Evolutionary conservation across 352 stramenopile genomes (phyloP).

Genomic region (Phytophthora megakarya): DNA sequence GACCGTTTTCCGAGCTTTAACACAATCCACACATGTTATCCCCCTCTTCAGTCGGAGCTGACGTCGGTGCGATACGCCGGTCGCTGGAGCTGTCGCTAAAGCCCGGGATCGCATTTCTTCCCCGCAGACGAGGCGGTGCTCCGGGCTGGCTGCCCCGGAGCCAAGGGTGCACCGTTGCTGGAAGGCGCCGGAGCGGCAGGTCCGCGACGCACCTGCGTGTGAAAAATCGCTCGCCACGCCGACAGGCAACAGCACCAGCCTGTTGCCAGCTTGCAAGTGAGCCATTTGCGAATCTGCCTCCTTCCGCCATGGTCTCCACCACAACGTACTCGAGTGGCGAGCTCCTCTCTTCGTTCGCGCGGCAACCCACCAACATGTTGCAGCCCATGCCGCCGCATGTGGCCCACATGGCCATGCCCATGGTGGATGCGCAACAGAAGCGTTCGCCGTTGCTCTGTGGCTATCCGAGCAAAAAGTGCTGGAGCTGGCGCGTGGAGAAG

Average conservation of each 20-base stretch:
- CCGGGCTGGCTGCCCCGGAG: slow-evolving; percentile 7
- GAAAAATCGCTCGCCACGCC: slow-evolving; percentile 20
- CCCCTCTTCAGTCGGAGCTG: not conserved
- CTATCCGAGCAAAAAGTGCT: slow-evolving; percentile 88
- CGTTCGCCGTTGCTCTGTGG: slow-evolving; percentile 62
- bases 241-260: slow-evolving; percentile 6
- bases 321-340: slow-evolving; percentile 39
- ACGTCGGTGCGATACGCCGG: not conserved
- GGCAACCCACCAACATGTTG: slow-evolving; percentile 18
- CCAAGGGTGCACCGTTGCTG: slow-evolving; percentile 15
- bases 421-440: slow-evolving; percentile 37
- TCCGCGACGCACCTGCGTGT: slow-evolving; percentile 17
- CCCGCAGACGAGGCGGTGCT: slow-evolving; percentile 18
- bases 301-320: slow-evolving; percentile 31
- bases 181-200: slow-evolving; percentile 16
- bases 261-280: not conserved
- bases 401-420: slow-evolving; percentile 24
- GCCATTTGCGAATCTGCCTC: slow-evolving; percentile 44
- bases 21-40: not conserved
- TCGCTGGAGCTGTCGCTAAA: slow-evolving; percentile 5
- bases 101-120: not conserved
- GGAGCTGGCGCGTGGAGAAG: slow-evolving; percentile 78
- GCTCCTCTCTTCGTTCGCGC: slow-evolving; percentile 36
- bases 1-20: not conserved
- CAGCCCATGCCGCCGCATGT: slow-evolving; percentile 29